phyloP scores from a whole-genome alignment of 2,329 filamentous ascomycete species.

The Ceratocystis albifundus region DNA sequence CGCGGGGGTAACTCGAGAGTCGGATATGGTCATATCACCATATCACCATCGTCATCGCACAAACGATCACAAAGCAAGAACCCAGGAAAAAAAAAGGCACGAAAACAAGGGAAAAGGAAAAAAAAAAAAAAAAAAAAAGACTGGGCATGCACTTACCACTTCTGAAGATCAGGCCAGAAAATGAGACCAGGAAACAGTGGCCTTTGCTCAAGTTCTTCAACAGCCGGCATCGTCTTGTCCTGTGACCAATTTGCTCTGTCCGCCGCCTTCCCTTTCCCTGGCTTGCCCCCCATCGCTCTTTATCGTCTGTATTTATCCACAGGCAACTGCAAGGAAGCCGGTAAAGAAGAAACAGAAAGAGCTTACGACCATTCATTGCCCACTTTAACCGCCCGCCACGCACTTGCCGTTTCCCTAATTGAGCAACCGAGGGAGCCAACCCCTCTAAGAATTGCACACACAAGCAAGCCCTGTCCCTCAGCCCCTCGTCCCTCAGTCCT shows the following conservation, averaged over 20 bases:
- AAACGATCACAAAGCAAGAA: not conserved
- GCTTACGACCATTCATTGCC: not conserved
- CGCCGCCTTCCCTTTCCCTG: not conserved
- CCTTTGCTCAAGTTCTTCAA: not conserved
- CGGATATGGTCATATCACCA: not conserved
- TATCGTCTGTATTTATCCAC: not conserved
- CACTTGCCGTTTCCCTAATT: not conserved
- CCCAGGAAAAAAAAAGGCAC: not conserved
- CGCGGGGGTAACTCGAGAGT: not conserved
- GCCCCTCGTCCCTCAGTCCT: not conserved
- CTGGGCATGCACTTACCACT: not conserved
- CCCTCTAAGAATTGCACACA: not conserved
- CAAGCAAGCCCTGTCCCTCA: not conserved
- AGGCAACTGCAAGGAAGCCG: conserved; percentile 9
- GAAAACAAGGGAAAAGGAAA: not conserved
- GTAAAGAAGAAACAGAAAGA: conserved; percentile 2
- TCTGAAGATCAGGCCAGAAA: conserved; percentile 5
- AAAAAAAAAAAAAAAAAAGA: not conserved
- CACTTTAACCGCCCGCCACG: conserved; percentile 1
- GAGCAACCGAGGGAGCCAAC: not conserved
- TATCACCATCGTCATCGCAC: not conserved
- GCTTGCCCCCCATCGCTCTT: not conserved
- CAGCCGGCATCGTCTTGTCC: not conserved
- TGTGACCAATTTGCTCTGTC: not conserved
- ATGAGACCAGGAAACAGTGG: not conserved